Conservation (phyloP, 2,329 filamentous ascomycete genomes). For the Fusarium illudens region DNA sequence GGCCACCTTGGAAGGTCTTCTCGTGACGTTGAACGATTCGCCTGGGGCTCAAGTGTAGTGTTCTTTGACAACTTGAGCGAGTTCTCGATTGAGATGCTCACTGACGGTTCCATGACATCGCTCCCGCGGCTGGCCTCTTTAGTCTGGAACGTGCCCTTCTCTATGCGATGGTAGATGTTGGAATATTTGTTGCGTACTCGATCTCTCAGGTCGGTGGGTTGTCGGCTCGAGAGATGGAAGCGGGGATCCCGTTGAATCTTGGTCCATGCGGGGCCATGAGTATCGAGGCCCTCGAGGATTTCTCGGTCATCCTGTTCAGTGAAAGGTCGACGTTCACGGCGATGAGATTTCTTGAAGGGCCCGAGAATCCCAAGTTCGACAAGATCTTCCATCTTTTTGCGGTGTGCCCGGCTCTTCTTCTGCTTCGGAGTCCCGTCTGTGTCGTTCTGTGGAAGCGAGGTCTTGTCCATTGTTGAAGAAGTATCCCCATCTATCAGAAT, state of each 20-base stretch:
- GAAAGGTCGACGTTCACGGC: slow-evolving; percentile 68
- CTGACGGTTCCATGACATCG: slow-evolving; percentile 60
- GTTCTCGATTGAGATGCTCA: slow-evolving; percentile 60
- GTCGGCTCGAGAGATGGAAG: slow-evolving; percentile 65
- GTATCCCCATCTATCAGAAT: slow-evolving; percentile 61
- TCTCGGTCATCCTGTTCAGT: slow-evolving; percentile 69
- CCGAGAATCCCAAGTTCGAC: slow-evolving; percentile 67
- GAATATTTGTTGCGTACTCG: slow-evolving; percentile 71
- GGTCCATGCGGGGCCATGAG: slow-evolving; percentile 71
- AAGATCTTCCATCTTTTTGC: slow-evolving; percentile 65
- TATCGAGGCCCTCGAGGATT: slow-evolving; percentile 66
- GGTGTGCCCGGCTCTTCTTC: slow-evolving; percentile 63
- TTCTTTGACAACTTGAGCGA: slow-evolving; percentile 52
- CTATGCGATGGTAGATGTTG: slow-evolving; percentile 63
- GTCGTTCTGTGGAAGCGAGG: slow-evolving; percentile 36
- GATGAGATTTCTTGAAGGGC: slow-evolving; percentile 69
- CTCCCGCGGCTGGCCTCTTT: slow-evolving; percentile 53
- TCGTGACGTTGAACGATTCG: slow-evolving; percentile 52
- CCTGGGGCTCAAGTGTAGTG: slow-evolving; percentile 50
- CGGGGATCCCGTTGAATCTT: slow-evolving; percentile 68
- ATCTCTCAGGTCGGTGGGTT: slow-evolving; percentile 71
- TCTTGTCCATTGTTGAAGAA: slow-evolving; percentile 40
- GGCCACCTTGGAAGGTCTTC: slow-evolving; percentile 60
- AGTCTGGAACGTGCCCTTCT: slow-evolving; percentile 61
- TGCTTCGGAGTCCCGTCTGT: slow-evolving; percentile 51